A percentile compares a stretch with the other conserved stretches of the same genome.
Conservation (phyloP, 129 eudicot species). For the Gnaphalium uliginosum region DNA sequence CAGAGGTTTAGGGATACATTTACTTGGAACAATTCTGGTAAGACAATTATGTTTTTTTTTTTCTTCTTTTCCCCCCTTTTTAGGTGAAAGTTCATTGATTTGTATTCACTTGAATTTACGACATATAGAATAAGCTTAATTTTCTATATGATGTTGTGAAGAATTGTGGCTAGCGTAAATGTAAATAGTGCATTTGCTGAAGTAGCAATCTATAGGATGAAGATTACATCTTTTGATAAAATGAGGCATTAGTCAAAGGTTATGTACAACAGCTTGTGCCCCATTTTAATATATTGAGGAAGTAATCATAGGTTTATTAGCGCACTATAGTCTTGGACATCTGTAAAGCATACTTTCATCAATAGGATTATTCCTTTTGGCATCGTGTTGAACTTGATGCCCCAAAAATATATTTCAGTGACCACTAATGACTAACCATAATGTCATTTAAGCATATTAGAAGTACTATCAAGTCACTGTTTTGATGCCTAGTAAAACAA, state of each 20-base stretch:
- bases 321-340: background rate
- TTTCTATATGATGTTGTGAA: background rate
- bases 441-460: background rate
- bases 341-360: background rate
- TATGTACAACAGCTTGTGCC: background rate
- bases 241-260: background rate
- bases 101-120: constrained; percentile 13
- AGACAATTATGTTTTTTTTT: background rate
- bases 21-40: constrained; percentile 92
- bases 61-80: background rate
- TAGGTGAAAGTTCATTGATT: background rate
- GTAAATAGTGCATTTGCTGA: constrained; percentile 6
- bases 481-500: background rate
- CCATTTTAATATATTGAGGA: background rate
- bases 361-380: background rate
- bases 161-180: background rate
- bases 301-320: background rate
- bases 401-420: background rate
- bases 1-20: constrained; percentile 83
- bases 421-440: background rate
- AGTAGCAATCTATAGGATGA: background rate
- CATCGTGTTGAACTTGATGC: background rate
- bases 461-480: too few species aligned
- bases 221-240: background rate
- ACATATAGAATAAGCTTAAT: background rate